Evolutionary conservation across 2,329 filamentous ascomycete species (phyloP), one percentile per base, ranked within the genome.

Genomic region (Erysiphe pulchra): DNA sequence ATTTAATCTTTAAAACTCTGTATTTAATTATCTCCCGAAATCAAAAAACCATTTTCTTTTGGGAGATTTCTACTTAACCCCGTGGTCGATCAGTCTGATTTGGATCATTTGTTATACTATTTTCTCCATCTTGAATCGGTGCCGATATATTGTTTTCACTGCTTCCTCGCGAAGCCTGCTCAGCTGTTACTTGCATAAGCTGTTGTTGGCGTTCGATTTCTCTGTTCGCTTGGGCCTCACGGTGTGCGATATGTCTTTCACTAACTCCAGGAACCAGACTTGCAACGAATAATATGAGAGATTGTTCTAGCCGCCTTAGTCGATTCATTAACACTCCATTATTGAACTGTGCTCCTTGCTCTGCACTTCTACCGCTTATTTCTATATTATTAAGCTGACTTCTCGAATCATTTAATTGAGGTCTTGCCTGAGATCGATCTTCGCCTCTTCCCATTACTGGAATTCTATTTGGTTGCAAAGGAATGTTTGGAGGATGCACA

Each of bases 261-360:
- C 73, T 73, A 20, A 79, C 67, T 10, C 75, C 75, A 1, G 75
- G 75, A 1, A 74, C 71, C 49, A 79, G 67, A 55, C 75, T 79
- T 17, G 75, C 75, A 18, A 79, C 61, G 53, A 79, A 78, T 20
- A 79, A 61, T 14, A 78, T 64, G 0, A 70, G 64, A 16, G 73
- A 69, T 50, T 75, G 67, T 58, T 79, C 73, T 7, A 72, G 53
- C 11, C 71, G 62, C 47, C 73, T 63, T 5, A 69, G 57, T 47
- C 70, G 67, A 44, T 65, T 58, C 49, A 66, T 54, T 5, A 73
- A 52, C 66, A 70, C 68, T 42, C 63, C 63, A 9, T 61, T 62
- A 50, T 73, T 68, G 2, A 58, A 58, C 14, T 60, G 61, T 47
- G 52, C 46, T 31, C 63, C 63, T 50, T 65, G 59, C 38, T 63